Percentiles rank a stretch among this genome's conserved stretches.
Evolutionary conservation across 2,329 filamentous ascomycete genomes (phyloP).

Genomic region (Penicillium paneum): DNA sequence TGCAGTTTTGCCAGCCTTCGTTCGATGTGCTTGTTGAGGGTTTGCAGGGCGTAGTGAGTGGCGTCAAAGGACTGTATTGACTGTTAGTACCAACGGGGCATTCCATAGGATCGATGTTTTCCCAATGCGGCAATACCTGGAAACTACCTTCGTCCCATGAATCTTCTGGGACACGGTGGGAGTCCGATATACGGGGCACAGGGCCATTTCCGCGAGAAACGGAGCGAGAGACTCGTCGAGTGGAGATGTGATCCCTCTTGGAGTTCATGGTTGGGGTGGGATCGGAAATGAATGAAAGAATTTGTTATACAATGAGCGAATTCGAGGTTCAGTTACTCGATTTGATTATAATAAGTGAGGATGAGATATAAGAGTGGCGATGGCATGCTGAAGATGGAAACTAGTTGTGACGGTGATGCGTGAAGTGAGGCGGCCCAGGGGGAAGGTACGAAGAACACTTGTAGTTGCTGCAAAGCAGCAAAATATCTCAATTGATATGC

Average conservation of each 20-base stretch:
- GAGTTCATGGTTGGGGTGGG: neutral
- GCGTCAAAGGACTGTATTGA: conserved; percentile 18
- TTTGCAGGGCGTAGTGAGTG: conserved; percentile 21
- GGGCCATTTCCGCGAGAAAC: neutral
- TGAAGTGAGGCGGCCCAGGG: neutral
- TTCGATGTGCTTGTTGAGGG: conserved; percentile 28
- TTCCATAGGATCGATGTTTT: neutral
- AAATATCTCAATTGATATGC: conserved; percentile 2
- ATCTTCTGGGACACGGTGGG: neutral
- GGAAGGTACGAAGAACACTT: conserved; percentile 3
- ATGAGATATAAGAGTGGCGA: neutral
- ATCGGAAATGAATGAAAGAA: neutral
- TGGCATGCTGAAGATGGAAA: neutral
- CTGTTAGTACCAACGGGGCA: neutral
- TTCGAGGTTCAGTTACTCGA: neutral
- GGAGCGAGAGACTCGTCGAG: neutral
- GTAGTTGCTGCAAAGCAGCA: neutral
- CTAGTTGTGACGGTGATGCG: neutral
- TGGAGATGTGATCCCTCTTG: neutral
- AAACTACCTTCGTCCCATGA: conserved; percentile 2
- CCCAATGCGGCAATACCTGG: neutral
- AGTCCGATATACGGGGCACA: neutral
- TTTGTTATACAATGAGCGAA: conserved; percentile 2
- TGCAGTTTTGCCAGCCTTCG: conserved; percentile 23
- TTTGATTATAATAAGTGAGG: neutral